Percentiles rank a stretch among this genome's conserved stretches.
These are phyloP conservation scores for Mycena leptocephala DNA, from an alignment of 768 basidiomycete genomes.

Conservation along the genomic window DNA sequence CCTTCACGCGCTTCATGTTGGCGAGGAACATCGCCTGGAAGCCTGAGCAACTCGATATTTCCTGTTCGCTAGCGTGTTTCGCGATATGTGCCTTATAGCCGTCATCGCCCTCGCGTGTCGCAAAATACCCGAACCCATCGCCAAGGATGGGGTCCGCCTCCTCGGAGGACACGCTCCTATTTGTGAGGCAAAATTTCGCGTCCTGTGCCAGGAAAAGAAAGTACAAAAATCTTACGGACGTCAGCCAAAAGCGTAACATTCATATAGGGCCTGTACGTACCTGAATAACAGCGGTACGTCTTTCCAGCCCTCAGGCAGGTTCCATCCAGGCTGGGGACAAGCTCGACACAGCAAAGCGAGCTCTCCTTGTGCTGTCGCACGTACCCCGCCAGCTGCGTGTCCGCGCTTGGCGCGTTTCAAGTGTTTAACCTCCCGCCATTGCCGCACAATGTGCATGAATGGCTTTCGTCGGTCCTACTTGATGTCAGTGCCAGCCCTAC, in stretches of 20 bases:
- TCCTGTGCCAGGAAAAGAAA: conserved; percentile 5
- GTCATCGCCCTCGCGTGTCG: background rate
- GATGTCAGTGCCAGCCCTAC: too few relatives aligned
- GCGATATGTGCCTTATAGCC: background rate
- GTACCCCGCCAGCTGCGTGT: conserved; percentile 14
- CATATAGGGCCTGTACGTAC: too few relatives aligned
- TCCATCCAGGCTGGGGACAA: conserved; percentile 30
- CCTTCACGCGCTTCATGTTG: background rate
- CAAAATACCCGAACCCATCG: conserved; percentile 1
- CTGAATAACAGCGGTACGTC: too few relatives aligned
- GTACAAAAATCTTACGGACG: background rate
- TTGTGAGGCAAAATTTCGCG: background rate
- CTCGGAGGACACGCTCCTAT: background rate
- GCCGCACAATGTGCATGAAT: conserved; percentile 19
- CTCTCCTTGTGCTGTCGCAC: background rate
- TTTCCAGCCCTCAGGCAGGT: background rate
- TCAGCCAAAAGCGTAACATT: too few relatives aligned
- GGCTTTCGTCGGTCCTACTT: too few relatives aligned
- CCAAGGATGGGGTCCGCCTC: background rate
- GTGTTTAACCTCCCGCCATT: conserved; percentile 27
- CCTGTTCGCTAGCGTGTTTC: background rate
- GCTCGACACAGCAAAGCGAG: conserved; percentile 24
- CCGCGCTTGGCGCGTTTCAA: conserved; percentile 17
- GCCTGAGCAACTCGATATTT: conserved; percentile 3
- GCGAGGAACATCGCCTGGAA: background rate